A percentile compares a stretch with the other conserved stretches of the same genome.
Conservation (phyloP, 345 rosid genomes). For the Syzygium aromaticum region DNA sequence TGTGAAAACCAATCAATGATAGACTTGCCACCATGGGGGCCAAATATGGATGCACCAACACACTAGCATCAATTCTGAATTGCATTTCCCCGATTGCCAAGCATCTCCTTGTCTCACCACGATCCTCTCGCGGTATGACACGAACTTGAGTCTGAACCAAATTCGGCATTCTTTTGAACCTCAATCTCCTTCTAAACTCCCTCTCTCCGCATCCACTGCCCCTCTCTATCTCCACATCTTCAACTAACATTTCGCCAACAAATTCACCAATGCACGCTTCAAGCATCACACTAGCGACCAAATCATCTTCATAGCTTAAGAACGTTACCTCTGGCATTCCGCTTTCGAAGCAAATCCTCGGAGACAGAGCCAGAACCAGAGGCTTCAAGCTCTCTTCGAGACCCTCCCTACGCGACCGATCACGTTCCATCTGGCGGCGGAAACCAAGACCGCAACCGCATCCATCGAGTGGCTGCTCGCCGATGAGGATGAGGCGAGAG, state of each 20-base stretch:
- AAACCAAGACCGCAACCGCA: conserved; percentile 10
- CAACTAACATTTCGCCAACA: conserved; percentile 76
- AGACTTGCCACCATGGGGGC: conserved; percentile 74
- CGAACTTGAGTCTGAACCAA: conserved; percentile 56
- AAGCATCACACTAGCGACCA: conserved; percentile 34
- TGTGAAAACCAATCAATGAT: conserved; percentile 21
- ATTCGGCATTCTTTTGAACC: conserved; percentile 85
- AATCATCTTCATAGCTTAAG: conserved; percentile 49
- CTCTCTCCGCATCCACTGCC: conserved; percentile 14
- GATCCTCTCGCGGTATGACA: conserved; percentile 16
- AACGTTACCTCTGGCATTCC: conserved; percentile 29
- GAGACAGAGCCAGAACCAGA: conserved; percentile 45
- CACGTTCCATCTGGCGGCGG: conserved; percentile 1
- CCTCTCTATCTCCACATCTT: conserved; percentile 57
- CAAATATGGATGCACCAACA: conserved; percentile 68
- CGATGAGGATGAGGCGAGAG: conserved; percentile 59
- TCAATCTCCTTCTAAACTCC: conserved; percentile 74
- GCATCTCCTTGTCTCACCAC: not conserved
- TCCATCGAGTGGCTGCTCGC: conserved; percentile 18
- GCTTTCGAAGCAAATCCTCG: conserved; percentile 16
- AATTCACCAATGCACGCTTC: conserved; percentile 41
- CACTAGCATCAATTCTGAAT: conserved; percentile 9
- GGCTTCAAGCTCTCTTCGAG: conserved; percentile 27
- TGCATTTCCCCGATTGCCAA: not conserved
- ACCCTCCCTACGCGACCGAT: conserved; percentile 5